Base-by-base conservation (phyloP, 176 grass and related monocot species). In the Dactylis glomerata region DNA sequence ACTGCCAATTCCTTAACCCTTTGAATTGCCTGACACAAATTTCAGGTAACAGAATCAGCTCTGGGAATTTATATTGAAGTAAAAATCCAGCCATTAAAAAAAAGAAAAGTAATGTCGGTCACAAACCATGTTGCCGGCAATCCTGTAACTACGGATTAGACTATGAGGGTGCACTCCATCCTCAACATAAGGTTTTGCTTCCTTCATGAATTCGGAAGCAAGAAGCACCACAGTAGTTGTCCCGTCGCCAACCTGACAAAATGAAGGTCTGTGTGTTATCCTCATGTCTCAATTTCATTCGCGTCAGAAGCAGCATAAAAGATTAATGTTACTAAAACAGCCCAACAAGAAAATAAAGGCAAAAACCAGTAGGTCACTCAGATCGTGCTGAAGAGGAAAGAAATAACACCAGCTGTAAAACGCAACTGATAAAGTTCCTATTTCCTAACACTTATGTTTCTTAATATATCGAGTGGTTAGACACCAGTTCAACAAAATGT, bases 191-290 rank as follows among this genome's bases (percentile, higher is more conserved):
- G 96, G 96, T 84, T 99, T 99, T 72, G 93, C 96, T 81, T 99
- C 96, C 76, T 89, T 99, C 11, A 96, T 80, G 66, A 99, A 99
- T 75, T 99, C 96, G 14, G 89, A 90, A 30, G 96, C 93, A 75
- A 99, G 90, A 91, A 99, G 96, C 61, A 99, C 96, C 11, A 99
- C 96, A 15, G 96, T 99, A 62, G 96, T 99, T n/a, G 96, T 99
- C 20, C 93, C 96, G 86, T 99, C 96, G 89, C 96, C 96, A 15
- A 99, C 96, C 96, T 99, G 68, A 91, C 7, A 49, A 76, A 55
- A 51, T 19, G 3, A 27, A 78, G n/a, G 34, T 78, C 54, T 61
- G 14, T 1, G 27, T 52, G 61, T 62, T 32, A 50, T 61, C 62
- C 22, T 23, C 7, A 16, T 26, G 28, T 22, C 10, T 26, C 2